phyloP scores from a whole-genome alignment of 176 grass and related monocot species.

The Ensete glaucum region DNA sequence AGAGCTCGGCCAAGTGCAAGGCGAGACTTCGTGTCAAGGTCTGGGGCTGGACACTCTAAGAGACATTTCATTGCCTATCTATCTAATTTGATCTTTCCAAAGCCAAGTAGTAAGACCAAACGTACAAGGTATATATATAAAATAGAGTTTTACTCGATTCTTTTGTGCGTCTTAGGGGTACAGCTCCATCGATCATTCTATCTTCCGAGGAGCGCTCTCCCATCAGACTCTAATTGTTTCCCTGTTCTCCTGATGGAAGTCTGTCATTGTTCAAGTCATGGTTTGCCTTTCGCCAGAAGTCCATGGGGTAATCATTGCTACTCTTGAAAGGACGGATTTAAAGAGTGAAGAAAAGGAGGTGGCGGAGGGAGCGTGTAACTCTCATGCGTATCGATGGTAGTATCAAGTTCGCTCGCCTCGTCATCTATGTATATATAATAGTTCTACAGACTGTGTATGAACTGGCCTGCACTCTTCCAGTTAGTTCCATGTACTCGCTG shows the following conservation, averaged over 20 bases:
- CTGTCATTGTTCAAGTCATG: not conserved
- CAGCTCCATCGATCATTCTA: not conserved
- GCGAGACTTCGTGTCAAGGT: constrained; percentile 56
- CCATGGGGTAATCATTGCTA: not conserved
- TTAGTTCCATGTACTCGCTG: too few species aligned
- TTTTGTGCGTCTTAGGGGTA: not conserved
- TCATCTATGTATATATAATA: too few species aligned
- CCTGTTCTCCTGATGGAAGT: not conserved
- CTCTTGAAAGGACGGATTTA: not conserved
- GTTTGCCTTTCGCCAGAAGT: not conserved
- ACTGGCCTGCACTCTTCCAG: too few species aligned
- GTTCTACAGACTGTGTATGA: too few species aligned
- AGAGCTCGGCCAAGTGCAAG: constrained; percentile 62
- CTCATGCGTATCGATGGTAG: not conserved
- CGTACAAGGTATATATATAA: not conserved
- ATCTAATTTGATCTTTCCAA: not conserved
- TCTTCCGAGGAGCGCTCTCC: not conserved
- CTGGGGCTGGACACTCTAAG: constrained; percentile 83
- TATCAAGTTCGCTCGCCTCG: not conserved
- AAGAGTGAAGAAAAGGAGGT: not conserved
- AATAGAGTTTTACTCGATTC: not conserved
- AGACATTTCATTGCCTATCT: not conserved
- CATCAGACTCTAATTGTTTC: not conserved
- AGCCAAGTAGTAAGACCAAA: not conserved
- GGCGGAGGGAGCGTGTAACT: not conserved